Conservation (phyloP, 306 rosid species). For the Crotalaria pallida region DNA sequence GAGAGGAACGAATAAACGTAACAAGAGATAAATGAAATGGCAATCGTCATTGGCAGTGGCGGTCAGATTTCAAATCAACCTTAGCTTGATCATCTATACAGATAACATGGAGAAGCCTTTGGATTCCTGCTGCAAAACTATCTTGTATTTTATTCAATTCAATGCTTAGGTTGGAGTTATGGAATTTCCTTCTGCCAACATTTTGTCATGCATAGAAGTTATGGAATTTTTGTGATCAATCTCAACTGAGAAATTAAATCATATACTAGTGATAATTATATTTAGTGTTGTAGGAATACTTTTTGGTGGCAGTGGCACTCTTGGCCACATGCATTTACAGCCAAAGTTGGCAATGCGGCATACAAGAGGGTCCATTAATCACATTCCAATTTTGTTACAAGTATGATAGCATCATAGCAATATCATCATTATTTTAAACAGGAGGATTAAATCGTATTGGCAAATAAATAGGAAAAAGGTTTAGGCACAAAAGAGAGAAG, state of each 20-base stretch:
- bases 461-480: neutral
- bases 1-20: conserved; percentile 32
- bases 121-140: neutral
- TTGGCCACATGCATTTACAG: neutral
- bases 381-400: neutral
- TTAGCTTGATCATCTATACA: neutral
- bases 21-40: conserved; percentile 1
- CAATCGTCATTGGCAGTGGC: neutral
- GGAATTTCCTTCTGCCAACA: neutral
- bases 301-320: neutral
- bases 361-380: neutral
- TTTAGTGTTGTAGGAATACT: neutral
- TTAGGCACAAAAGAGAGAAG: neutral
- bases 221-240: neutral
- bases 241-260: neutral
- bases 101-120: neutral
- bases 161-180: neutral
- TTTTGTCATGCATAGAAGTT: neutral
- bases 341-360: neutral
- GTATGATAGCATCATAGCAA: neutral
- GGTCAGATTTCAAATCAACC: neutral
- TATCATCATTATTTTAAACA: neutral
- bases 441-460: neutral
- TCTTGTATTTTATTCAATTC: neutral
- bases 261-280: neutral